These are phyloP conservation scores for Aegilops umbellulata DNA, from an alignment of 176 grass and related monocot genomes.

Conservation along the genomic window DNA sequence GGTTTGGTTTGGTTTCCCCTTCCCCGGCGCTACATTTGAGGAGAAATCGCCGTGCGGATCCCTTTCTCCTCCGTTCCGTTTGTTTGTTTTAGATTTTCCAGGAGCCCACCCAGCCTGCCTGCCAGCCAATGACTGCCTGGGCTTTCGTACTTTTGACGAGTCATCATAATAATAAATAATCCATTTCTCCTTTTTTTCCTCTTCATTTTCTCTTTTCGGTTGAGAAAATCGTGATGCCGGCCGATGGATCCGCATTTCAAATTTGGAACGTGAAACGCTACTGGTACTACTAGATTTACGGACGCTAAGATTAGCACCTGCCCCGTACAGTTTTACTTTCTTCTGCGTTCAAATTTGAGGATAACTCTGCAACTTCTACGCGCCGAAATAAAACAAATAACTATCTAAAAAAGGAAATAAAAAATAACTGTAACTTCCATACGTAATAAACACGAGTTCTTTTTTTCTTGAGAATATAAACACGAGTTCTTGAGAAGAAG, in stretches of 20 bases:
- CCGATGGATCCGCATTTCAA: not conserved
- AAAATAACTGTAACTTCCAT: too few relatives aligned
- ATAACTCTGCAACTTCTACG: too few relatives aligned
- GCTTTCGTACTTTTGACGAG: not conserved
- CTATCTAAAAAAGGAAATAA: too few relatives aligned
- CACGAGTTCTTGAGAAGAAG: too few relatives aligned
- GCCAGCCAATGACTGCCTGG: not conserved
- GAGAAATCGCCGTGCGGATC: not conserved
- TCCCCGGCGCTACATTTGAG: conserved; percentile 31
- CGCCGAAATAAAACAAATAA: too few relatives aligned
- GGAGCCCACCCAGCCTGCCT: not conserved
- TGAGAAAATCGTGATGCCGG: not conserved
- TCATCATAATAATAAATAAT: too few relatives aligned
- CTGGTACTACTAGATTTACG: too few relatives aligned
- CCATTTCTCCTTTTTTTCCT: not conserved
- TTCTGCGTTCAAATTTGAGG: too few relatives aligned
- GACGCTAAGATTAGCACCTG: not conserved
- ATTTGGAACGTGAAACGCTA: not conserved
- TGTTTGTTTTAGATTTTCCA: conserved; percentile 1
- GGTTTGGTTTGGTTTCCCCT: conserved; percentile 9
- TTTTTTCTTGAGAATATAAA: too few relatives aligned
- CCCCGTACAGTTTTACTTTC: too few relatives aligned
- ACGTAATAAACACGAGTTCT: too few relatives aligned
- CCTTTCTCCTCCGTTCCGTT: not conserved
- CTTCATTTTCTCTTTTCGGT: not conserved